Conservation (phyloP, 805 yeast genomes). For the Lachancea quebecensis region DNA sequence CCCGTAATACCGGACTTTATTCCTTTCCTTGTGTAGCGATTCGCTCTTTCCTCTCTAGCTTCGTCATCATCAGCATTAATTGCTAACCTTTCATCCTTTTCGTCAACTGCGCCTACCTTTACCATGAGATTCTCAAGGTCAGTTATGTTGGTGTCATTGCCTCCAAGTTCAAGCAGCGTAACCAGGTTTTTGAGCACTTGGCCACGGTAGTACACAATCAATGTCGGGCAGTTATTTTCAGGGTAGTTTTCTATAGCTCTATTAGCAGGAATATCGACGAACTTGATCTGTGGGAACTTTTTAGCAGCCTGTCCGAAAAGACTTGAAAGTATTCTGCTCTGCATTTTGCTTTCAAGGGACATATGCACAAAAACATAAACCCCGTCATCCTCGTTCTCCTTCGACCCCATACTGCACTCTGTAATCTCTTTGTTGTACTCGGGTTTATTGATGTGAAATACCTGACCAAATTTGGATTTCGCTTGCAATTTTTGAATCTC, state of each 20-base stretch:
- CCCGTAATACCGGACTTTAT: slow-evolving; percentile 37
- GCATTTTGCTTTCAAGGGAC: slow-evolving; percentile 59
- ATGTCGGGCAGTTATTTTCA: slow-evolving; percentile 82
- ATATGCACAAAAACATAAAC: slow-evolving; percentile 71
- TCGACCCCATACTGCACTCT: slow-evolving; percentile 50
- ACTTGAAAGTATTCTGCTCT: slow-evolving; percentile 62
- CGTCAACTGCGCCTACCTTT: slow-evolving; percentile 55
- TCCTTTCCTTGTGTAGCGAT: slow-evolving; percentile 52
- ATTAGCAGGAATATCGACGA: slow-evolving; percentile 84
- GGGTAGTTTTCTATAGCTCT: slow-evolving; percentile 94
- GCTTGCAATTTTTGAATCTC: slow-evolving; percentile 59
- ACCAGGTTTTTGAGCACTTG: slow-evolving; percentile 75
- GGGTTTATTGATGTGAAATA: slow-evolving; percentile 73
- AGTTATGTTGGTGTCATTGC: slow-evolving; percentile 58
- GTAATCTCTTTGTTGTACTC: slow-evolving; percentile 86
- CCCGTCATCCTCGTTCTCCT: slow-evolving; percentile 24
- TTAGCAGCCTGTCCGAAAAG: slow-evolving; percentile 53
- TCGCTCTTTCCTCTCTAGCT: slow-evolving; percentile 45
- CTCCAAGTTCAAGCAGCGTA: slow-evolving; percentile 77
- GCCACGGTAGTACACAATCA: slow-evolving; percentile 71
- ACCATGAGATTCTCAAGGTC: slow-evolving; percentile 75
- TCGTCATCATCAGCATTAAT: slow-evolving; percentile 57
- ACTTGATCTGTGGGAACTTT: slow-evolving; percentile 74
- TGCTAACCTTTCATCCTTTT: slow-evolving; percentile 58
- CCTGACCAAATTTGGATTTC: slow-evolving; percentile 61